Evolutionary conservation across 169 alveolate species (phyloP), one percentile per base, ranked within the genome.

Genomic region (Plasmodium coatneyi): DNA sequence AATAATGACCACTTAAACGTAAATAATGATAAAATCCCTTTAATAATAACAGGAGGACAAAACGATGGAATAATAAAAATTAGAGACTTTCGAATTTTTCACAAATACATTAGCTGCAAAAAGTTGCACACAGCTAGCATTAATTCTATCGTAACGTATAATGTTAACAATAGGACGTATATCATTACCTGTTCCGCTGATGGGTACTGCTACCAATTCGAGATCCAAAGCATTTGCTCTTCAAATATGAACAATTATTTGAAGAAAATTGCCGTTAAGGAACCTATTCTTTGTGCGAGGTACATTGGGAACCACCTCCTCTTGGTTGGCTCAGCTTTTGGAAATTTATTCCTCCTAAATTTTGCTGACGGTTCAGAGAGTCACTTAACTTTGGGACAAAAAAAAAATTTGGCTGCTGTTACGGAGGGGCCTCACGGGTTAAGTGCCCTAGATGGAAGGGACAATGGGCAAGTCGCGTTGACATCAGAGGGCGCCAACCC

Each of bases 141-240:
- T 19, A 91, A 91, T 81, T 70, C 92, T 46, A 91, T 91, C 60
- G 30, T 91, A 80, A 91, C 95, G 25, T 91, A 91, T 80, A 91
- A 80, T 70, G 52, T 80, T 36, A 91, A 91, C 25, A 80, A 91
- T 56, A 80, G 66, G 82, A 91, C 82, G 14, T 91, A 91, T 22
- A 91, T 91, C 74, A 81, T 91, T 76, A 80, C 95, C 14, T 91
- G 95, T 81, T 80, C 95, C 25, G 95, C 95, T 49, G 95, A 91
- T 91, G 95, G 95, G 22, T 76, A 70, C 71, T 91, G 95, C 41
- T 91, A 76, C 83, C 95, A 91, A 80, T 91, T 80, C 83, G 95
- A 91, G 74, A 91, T 91, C 41, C 83, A 80, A 5, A 39, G 83
- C 22, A 80, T 91, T 60, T 91, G 95, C 30, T 80, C 91, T 9